Conservation (phyloP, 202 grass and related monocot species). For the Zizania palustris region DNA sequence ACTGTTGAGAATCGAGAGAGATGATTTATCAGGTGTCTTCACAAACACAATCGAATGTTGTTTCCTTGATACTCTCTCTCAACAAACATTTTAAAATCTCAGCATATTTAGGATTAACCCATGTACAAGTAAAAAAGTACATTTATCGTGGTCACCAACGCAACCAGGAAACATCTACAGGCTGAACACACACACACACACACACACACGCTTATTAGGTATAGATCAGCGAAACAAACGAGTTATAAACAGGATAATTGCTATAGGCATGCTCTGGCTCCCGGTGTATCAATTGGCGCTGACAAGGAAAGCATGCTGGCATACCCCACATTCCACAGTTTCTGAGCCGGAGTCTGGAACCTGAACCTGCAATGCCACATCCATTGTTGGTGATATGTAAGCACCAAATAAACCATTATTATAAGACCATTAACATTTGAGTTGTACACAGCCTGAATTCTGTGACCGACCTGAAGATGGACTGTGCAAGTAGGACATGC, state of each 20-base stretch:
- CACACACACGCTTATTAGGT: slow-evolving; percentile 35
- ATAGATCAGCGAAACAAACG: neutral
- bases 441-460: neutral
- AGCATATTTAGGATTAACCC: slow-evolving; percentile 17
- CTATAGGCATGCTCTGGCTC: slow-evolving; percentile 18
- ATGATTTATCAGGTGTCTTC: too few relatives aligned
- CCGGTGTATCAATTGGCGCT: slow-evolving; percentile 60
- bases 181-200: slow-evolving; percentile 25
- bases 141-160: slow-evolving; percentile 24
- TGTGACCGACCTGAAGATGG: slow-evolving; percentile 82
- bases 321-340: slow-evolving; percentile 91
- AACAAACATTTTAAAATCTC: slow-evolving; percentile 5
- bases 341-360: slow-evolving; percentile 86
- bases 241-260: slow-evolving; percentile 43
- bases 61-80: slow-evolving; percentile 30
- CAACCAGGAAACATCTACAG: slow-evolving; percentile 46
- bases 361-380: slow-evolving; percentile 67
- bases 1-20: too few relatives aligned
- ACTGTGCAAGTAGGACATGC: slow-evolving; percentile 97
- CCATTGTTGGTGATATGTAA: slow-evolving; percentile 7
- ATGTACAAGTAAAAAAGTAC: slow-evolving; percentile 26
- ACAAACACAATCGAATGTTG: neutral
- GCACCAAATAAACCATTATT: neutral
- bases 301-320: slow-evolving; percentile 90
- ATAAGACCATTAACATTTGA: neutral